These are phyloP conservation scores for Pyropia yezoensis DNA, from an alignment of 23 red algal species.

Conservation along the genomic window DNA sequence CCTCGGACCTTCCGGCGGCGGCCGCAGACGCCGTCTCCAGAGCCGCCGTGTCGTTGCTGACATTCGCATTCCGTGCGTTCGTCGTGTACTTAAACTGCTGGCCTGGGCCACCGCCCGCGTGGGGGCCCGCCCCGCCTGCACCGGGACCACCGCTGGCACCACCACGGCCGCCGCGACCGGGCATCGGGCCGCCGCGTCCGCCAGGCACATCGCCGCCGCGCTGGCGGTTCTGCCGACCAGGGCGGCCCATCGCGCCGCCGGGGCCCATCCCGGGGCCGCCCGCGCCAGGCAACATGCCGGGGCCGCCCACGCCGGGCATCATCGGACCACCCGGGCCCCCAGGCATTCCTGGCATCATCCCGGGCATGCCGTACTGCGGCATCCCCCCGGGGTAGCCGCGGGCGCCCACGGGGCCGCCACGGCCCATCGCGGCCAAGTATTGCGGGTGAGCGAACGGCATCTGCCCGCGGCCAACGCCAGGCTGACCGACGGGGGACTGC, in stretches of 20 bases:
- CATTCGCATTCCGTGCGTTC: slow-evolving; percentile 56
- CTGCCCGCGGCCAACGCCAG: slow-evolving; percentile 25
- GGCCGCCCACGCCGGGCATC: not conserved
- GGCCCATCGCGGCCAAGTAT: slow-evolving; percentile 68
- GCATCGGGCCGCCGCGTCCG: slow-evolving; percentile 12
- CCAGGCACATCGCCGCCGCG: slow-evolving; percentile 18
- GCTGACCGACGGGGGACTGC: slow-evolving; percentile 13
- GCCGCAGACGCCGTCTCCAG: slow-evolving; percentile 13
- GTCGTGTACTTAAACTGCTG: slow-evolving; percentile 75
- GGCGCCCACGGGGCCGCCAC: slow-evolving; percentile 42
- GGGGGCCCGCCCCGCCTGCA: slow-evolving; percentile 2
- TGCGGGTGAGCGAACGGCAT: slow-evolving; percentile 28
- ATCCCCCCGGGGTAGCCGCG: slow-evolving; percentile 35
- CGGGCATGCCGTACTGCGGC: slow-evolving; percentile 37
- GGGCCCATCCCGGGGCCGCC: slow-evolving; percentile 40
- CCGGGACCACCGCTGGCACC: slow-evolving; percentile 10
- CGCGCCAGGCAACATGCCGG: slow-evolving; percentile 7
- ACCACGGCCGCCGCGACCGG: slow-evolving; percentile 15
- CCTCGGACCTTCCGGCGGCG: slow-evolving; percentile 2
- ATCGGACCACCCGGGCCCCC: not conserved
- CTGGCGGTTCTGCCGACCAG: slow-evolving; percentile 54
- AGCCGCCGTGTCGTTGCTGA: slow-evolving; percentile 5
- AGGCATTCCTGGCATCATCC: slow-evolving; percentile 17
- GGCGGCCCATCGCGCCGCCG: slow-evolving; percentile 18
- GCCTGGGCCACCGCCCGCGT: not conserved